These are phyloP conservation scores for Dryadomyces quercus-mongolicae DNA, from an alignment of 2,329 filamentous ascomycete species.

Conservation along the genomic window DNA sequence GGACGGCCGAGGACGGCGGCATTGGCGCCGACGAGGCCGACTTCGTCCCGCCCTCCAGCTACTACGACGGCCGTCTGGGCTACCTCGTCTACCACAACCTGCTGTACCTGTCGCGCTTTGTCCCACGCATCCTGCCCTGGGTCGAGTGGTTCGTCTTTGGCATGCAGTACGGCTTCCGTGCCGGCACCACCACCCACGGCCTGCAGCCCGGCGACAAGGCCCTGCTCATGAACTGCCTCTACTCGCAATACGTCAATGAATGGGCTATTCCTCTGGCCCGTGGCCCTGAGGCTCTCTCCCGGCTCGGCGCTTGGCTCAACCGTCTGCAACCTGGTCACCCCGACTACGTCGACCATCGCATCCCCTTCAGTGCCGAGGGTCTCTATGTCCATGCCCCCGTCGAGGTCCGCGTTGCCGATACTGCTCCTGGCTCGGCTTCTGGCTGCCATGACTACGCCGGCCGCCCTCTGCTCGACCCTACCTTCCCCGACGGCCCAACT, in stretches of 20 bases:
- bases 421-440: slow-evolving; percentile 19
- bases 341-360: slow-evolving; percentile 44
- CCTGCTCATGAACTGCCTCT: slow-evolving; percentile 91
- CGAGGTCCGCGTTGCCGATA: slow-evolving; percentile 64
- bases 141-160: slow-evolving; percentile 96
- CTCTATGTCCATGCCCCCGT: slow-evolving; percentile 68
- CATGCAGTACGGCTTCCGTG: slow-evolving; percentile 83
- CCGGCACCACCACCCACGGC: slow-evolving; percentile 50
- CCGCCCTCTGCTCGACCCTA: slow-evolving; percentile 45
- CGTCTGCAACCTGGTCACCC: slow-evolving; percentile 43
- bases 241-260: slow-evolving; percentile 97
- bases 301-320: slow-evolving; percentile 79
- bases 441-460: slow-evolving; percentile 17
- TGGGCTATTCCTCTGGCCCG: slow-evolving; percentile 84
- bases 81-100: slow-evolving; percentile 89
- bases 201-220: slow-evolving; percentile 71
- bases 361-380: slow-evolving; percentile 56
- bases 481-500: slow-evolving; percentile 47
- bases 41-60: slow-evolving; percentile 48
- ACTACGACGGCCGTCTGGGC: slow-evolving; percentile 72
- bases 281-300: slow-evolving; percentile 74
- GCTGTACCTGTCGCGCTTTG: slow-evolving; percentile 64
- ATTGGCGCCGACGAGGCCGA: slow-evolving; percentile 24
- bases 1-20: slow-evolving; percentile 71
- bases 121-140: slow-evolving; percentile 71